Base-by-base conservation (phyloP, 2,329 filamentous ascomycete genomes). In the Drechslerella dactyloides region DNA sequence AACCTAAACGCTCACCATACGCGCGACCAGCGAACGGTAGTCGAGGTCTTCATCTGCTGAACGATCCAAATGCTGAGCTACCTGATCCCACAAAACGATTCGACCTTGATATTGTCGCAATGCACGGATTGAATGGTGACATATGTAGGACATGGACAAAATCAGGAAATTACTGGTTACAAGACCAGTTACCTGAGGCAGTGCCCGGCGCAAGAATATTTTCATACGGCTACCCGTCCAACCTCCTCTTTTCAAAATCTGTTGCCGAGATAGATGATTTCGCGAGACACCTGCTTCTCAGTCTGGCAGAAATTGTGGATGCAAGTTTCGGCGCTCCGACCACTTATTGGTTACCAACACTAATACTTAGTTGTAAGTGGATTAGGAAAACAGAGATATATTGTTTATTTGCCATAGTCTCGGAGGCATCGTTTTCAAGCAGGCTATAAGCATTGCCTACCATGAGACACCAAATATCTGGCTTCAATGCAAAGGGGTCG, bases 361-460 rank as follows among this genome's bases (percentile, higher is more conserved):
- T 52, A 23, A 23, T 21, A 33, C 23, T 23, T 6, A 50, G 10
- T 8, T 11, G 46, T 10, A 8, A 50, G 19, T 3, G 15, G 3
- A 3, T 44, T 57, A 57, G 35, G 57, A 60, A 46, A 52, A 51
- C 4, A 50, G 57, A 24, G 44, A 60, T 52, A 60, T 60, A 51
- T 7, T 60, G 35, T 51, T 60, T 46, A 23, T 60, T 35, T 60
- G 57, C n/a, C 57, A 60, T 27, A 60, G 57, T 17, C 33, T 60
- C 1, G 57, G 57, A 37, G 57, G 57, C 10, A 60, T 60, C 4
- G 42, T 60, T 24, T 60, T 60, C 30, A 60, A 60, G 17, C 44
- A 60, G 57, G n/a, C 57, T 23, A 60, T 60, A 44, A 52, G 27
- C 15, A 37, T 60, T 37, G 46, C 57, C 23, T 60, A 60, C 21